Percentiles rank a stretch among this genome's conserved stretches.
These are phyloP conservation scores for Cubamyces lactineus DNA, from an alignment of 768 basidiomycete genomes.

Conservation along the genomic window DNA sequence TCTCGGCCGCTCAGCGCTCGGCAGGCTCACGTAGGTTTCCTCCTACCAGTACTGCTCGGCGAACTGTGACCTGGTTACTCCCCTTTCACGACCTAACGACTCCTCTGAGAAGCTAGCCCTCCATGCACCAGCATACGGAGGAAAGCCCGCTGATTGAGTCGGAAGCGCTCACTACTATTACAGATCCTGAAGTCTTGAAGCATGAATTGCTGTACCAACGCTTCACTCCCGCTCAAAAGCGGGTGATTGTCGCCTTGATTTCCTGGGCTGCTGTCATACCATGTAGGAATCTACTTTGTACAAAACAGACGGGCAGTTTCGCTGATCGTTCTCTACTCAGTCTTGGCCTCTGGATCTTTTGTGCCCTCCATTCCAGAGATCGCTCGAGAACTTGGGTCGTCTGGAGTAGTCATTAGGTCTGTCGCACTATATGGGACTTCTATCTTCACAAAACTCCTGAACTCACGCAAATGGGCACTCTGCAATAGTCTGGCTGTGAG, in stretches of 20 bases:
- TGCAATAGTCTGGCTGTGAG: slow-evolving; percentile 50
- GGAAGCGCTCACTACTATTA: neutral
- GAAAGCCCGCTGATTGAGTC: slow-evolving; percentile 16
- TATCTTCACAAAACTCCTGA: no score
- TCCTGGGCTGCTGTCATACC: slow-evolving; percentile 66
- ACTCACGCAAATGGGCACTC: no score
- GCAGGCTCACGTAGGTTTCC: neutral
- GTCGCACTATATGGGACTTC: no score
- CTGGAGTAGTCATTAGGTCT: slow-evolving; percentile 61
- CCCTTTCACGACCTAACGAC: neutral
- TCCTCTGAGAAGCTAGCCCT: neutral
- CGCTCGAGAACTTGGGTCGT: slow-evolving; percentile 61
- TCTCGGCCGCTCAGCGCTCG: neutral
- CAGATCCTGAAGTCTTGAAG: slow-evolving; percentile 21
- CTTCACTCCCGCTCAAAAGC: slow-evolving; percentile 58
- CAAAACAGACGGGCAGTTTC: neutral
- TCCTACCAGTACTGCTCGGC: neutral
- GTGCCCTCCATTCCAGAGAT: slow-evolving; percentile 78
- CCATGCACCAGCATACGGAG: slow-evolving; percentile 13
- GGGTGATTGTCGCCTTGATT: slow-evolving; percentile 57
- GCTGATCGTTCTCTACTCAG: slow-evolving; percentile 39
- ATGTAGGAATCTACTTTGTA: slow-evolving; percentile 42
- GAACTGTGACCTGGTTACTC: no score
- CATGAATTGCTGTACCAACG: slow-evolving; percentile 53
- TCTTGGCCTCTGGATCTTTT: slow-evolving; percentile 70